phyloP scores from a whole-genome alignment of 352 stramenopile genomes.

The Phytophthora tentaculata region DNA sequence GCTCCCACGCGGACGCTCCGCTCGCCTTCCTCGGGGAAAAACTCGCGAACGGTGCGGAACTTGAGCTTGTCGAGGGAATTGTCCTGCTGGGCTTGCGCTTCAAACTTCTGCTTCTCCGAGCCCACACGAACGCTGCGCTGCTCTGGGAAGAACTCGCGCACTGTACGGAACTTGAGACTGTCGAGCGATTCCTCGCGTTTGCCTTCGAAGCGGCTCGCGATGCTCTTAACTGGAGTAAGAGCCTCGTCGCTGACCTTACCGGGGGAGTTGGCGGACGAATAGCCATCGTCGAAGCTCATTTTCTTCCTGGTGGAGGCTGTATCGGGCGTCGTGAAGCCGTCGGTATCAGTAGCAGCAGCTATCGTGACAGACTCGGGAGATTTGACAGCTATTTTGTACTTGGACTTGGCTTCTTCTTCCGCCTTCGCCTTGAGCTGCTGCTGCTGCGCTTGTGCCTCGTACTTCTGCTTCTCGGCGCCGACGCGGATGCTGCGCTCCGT shows the following conservation, averaged over 20 bases:
- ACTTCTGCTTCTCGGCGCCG: constrained; percentile 46
- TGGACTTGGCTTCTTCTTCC: constrained; percentile 41
- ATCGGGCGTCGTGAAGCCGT: constrained; percentile 24
- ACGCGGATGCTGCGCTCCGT: constrained; percentile 45
- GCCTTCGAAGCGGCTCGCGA: constrained; percentile 69
- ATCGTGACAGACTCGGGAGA: constrained; percentile 9
- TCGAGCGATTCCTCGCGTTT: constrained; percentile 71
- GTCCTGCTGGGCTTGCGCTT: constrained; percentile 51
- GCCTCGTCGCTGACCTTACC: constrained; percentile 24
- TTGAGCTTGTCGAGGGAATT: constrained; percentile 58
- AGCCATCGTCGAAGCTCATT: constrained; percentile 24
- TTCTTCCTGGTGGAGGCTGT: constrained; percentile 18
- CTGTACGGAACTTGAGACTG: constrained; percentile 59
- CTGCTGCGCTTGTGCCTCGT: constrained; percentile 37
- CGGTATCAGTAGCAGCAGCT: not conserved
- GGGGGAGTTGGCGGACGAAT: constrained; percentile 18
- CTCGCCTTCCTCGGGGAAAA: constrained; percentile 50
- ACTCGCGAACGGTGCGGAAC: constrained; percentile 62
- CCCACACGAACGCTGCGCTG: constrained; percentile 44
- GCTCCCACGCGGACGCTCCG: constrained; percentile 41
- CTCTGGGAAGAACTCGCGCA: constrained; percentile 60
- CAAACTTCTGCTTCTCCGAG: constrained; percentile 49
- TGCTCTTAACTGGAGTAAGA: constrained; percentile 58
- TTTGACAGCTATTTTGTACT: constrained; percentile 37
- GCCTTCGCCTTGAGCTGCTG: constrained; percentile 40